Percentiles rank a stretch among this genome's conserved stretches.
phyloP scores from a whole-genome alignment of 257 asterid genomes.

The Datura wrightii region DNA sequence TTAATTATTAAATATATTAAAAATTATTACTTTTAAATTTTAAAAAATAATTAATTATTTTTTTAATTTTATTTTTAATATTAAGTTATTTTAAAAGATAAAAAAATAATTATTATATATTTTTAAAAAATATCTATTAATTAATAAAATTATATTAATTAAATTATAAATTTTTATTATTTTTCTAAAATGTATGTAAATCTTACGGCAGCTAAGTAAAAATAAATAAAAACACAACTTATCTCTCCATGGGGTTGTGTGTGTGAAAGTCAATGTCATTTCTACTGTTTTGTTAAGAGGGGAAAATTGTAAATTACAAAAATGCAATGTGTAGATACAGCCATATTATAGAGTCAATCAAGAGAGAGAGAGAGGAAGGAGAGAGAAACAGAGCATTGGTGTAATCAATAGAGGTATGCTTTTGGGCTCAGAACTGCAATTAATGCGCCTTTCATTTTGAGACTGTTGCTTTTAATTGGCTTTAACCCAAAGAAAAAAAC shows the following conservation, averaged over 20 bases:
- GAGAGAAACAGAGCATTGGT: slow-evolving; percentile 42
- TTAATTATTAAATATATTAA: too few relatives aligned
- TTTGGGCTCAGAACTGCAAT: slow-evolving; percentile 63
- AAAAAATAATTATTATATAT: too few relatives aligned
- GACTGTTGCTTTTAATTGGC: slow-evolving; percentile 55
- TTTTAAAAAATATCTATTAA: too few relatives aligned
- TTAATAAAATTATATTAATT: too few relatives aligned
- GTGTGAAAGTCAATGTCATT: slow-evolving; percentile 68
- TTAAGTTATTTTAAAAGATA: too few relatives aligned
- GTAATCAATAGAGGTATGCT: slow-evolving; percentile 53
- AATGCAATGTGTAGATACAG: slow-evolving; percentile 42
- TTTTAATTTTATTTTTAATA: too few relatives aligned
- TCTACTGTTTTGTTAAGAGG: slow-evolving; percentile 34
- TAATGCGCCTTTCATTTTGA: slow-evolving; percentile 72
- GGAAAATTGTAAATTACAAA: slow-evolving; percentile 19
- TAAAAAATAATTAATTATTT: too few relatives aligned
- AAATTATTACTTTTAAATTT: too few relatives aligned
- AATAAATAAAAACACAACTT: slow-evolving; percentile 26
- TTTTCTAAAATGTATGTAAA: too few relatives aligned
- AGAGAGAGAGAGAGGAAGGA: slow-evolving; percentile 36
- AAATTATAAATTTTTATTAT: too few relatives aligned
- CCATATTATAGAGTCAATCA: slow-evolving; percentile 49
- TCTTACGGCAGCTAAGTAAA: too few relatives aligned
- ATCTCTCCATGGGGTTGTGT: slow-evolving; percentile 31
- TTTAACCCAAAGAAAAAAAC: slow-evolving; percentile 40